These are phyloP conservation scores for Colletotrichum sidae DNA, from an alignment of 2,329 filamentous ascomycete species.

Conservation along the genomic window DNA sequence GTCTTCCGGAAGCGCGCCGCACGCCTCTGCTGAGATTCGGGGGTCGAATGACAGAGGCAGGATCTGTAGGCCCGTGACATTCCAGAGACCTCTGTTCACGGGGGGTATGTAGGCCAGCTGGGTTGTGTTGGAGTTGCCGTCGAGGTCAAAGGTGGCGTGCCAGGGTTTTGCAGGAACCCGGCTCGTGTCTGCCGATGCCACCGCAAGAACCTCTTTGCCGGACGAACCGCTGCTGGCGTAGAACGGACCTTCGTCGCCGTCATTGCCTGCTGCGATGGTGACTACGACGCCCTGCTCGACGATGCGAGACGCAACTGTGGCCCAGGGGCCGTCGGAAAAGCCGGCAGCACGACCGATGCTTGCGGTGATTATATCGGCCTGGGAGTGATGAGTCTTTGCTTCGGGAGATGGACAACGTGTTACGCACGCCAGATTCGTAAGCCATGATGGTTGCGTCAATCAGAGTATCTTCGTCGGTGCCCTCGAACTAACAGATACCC, in stretches of 20 bases:
- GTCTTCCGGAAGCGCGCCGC: constrained; percentile 40
- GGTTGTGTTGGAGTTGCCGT: constrained; percentile 41
- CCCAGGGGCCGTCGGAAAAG: constrained; percentile 34
- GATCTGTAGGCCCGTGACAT: constrained; percentile 48
- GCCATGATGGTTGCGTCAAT: constrained; percentile 35
- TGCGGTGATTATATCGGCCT: constrained; percentile 35
- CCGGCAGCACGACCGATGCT: constrained; percentile 31
- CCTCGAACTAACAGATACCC: constrained; percentile 16
- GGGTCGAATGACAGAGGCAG: constrained; percentile 42
- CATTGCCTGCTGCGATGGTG: constrained; percentile 64
- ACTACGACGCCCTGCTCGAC: constrained; percentile 57
- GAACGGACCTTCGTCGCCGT: constrained; percentile 61
- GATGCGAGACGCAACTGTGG: constrained; percentile 28
- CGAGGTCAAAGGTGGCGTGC: constrained; percentile 44
- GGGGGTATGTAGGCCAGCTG: constrained; percentile 49
- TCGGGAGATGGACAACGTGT: rapidly evolving
- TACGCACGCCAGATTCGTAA: constrained; percentile 28
- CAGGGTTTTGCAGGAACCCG: constrained; percentile 43
- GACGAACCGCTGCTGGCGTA: constrained; percentile 55
- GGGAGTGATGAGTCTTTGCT: no score
- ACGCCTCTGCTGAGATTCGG: constrained; percentile 41
- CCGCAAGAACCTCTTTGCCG: constrained; percentile 54
- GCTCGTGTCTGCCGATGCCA: constrained; percentile 54
- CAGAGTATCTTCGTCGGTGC: constrained; percentile 35
- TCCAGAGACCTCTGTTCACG: constrained; percentile 41